phyloP scores from a whole-genome alignment of 352 stramenopile genomes.

The Halophytophthora polymorphica region DNA sequence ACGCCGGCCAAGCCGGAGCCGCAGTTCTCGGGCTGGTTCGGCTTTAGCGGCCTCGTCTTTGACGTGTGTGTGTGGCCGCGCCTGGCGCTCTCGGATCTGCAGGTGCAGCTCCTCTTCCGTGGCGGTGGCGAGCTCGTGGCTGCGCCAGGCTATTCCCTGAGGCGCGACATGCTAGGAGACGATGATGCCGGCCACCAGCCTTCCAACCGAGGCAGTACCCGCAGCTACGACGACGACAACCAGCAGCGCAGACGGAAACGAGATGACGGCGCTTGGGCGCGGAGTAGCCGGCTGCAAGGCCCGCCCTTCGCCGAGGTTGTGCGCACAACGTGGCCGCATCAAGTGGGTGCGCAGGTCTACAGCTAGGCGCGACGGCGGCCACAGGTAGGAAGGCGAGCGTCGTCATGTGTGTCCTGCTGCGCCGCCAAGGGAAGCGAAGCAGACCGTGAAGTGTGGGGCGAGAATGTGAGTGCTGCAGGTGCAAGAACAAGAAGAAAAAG shows the following conservation, averaged over 20 bases:
- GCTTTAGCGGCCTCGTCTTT: conserved; percentile 62
- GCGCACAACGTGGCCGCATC: conserved; percentile 43
- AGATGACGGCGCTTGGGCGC: conserved; percentile 9
- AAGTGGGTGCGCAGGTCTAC: conserved; percentile 68
- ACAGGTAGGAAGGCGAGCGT: no score
- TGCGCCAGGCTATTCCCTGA: conserved; percentile 50
- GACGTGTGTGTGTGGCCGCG: conserved; percentile 55
- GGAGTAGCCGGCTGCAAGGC: conserved; percentile 17
- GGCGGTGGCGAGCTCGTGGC: conserved; percentile 49
- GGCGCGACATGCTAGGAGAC: conserved; percentile 27
- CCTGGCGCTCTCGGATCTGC: conserved; percentile 36
- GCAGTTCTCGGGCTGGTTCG: conserved; percentile 68
- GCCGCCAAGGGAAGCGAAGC: neutral
- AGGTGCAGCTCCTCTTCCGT: conserved; percentile 64
- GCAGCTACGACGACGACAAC: neutral
- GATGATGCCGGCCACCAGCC: neutral
- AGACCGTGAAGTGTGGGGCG: no score
- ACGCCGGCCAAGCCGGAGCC: conserved; percentile 45
- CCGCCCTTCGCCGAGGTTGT: conserved; percentile 42
- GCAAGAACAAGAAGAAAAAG: no score
- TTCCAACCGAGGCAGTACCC: conserved; percentile 3
- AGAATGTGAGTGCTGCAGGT: no score
- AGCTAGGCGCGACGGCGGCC: conserved; percentile 12
- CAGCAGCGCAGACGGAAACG: conserved; percentile 7
- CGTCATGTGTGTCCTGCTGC: conserved; percentile 3